Base-by-base conservation (phyloP, 164 flowering plant genomes). In the Umbellularia californica region DNA sequence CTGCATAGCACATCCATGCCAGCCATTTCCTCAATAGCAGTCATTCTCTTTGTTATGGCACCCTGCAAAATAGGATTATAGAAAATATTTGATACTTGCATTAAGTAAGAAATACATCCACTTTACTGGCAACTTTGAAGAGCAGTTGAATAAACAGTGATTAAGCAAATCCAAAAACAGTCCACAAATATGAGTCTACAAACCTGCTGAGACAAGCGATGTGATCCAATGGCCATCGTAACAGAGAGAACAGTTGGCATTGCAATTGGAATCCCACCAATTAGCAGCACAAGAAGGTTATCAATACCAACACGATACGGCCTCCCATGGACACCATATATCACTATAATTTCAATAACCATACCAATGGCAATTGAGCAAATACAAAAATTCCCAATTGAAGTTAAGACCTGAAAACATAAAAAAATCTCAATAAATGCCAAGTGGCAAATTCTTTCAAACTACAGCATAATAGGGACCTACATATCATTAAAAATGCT, bases 191-290 rank as follows among this genome's bases (percentile, higher is more conserved):
- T 70, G 62, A 51, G 28, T 75, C 58, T 71, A 75, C 86, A 74
- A 74, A 87, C 95, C 92, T 91, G 93, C 73, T 88, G 91, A 50
- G 92, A 86, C 67, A 91, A 72, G 47, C 93, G 89, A 75, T 91
- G 94, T 0, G 94, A 87, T 65, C 97, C 97, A 69, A 91, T 89
- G 12, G 92, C 97, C 93, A 91, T 88, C 11, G 94, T 91, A 12
- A 91, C 93, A 52, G 90, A 90, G 70, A 90, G 88, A 77, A 90
- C 92, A 33, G 95, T 91, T 12, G 94, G 94, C 96, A 91, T 91
- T 30, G 95, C 93, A 74, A 91, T 91, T n/a, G 92, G 93, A 75
- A 91, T 91, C 25, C 95, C 93, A 77, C 95, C 95, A 82, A 91
- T 89, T 24, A 89, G 88, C 22, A 89, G 79, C 64, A 91, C 92